A percentile compares a stretch with the other conserved stretches of the same genome.
Evolutionary conservation across 2,329 filamentous ascomycete genomes (phyloP).

Genomic region (Cercospora janseana): DNA sequence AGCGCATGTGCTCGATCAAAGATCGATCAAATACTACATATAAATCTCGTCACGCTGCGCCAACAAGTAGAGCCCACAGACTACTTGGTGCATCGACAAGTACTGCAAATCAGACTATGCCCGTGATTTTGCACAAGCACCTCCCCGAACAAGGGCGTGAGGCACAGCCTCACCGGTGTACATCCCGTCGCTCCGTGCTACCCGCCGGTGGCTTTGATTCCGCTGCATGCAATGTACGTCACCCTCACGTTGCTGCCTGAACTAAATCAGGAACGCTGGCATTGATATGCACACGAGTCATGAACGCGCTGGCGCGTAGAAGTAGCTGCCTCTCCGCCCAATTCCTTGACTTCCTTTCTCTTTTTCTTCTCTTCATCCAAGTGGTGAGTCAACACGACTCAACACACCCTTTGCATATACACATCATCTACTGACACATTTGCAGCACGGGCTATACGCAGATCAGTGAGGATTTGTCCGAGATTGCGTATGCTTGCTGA

Average conservation of each 20-base stretch:
- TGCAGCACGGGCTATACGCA: constrained; percentile 74
- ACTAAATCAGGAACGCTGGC: neutral
- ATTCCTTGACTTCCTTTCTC: neutral
- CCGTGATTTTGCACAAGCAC: too few species aligned
- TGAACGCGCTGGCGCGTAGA: neutral
- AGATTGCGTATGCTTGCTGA: constrained; percentile 86
- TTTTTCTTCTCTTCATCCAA: neutral
- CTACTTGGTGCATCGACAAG: too few species aligned
- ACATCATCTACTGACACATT: neutral
- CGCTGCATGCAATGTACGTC: neutral
- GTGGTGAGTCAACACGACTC: constrained; percentile 1
- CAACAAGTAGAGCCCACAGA: too few species aligned
- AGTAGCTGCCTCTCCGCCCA: neutral
- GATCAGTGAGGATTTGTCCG: constrained; percentile 85
- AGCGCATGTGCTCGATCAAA: too few species aligned
- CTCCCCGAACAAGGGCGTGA: too few species aligned
- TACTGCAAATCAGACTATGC: too few species aligned
- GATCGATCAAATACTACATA: too few species aligned
- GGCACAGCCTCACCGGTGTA: neutral
- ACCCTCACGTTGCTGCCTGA: neutral
- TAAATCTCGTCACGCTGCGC: too few species aligned
- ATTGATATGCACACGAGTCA: neutral
- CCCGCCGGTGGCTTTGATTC: too few species aligned
- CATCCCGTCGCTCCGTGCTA: neutral
- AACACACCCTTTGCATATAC: neutral